A percentile compares a stretch with the other conserved stretches of the same genome.
phyloP scores from a whole-genome alignment of 164 flowering plant species.

The Magnolia kwangsiensis region DNA sequence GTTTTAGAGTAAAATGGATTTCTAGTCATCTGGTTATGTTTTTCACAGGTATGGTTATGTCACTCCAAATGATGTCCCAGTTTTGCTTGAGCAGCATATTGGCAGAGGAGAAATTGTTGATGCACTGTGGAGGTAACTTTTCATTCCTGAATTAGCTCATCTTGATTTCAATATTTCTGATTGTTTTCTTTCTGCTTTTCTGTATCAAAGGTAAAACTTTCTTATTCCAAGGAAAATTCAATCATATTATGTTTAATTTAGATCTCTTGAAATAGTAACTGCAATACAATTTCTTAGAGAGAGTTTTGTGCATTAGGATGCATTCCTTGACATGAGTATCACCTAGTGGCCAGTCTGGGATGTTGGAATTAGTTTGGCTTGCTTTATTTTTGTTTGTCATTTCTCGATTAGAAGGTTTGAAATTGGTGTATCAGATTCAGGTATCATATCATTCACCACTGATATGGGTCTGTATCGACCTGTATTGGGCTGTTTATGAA shows the following conservation, averaged over 20 bases:
- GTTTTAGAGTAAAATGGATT: background rate
- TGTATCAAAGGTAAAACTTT: too few species aligned
- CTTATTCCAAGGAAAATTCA: too few species aligned
- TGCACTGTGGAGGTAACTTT: constrained; percentile 67
- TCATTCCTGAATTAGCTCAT: background rate
- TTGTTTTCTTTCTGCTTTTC: background rate
- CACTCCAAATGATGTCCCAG: constrained; percentile 74
- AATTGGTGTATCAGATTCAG: background rate
- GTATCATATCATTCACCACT: too few species aligned
- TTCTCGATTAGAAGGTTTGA: background rate
- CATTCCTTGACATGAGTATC: too few species aligned
- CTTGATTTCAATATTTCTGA: background rate
- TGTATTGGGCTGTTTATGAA: too few species aligned
- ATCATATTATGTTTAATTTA: too few species aligned
- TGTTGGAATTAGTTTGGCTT: background rate
- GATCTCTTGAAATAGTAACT: too few species aligned
- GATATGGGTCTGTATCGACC: too few species aligned
- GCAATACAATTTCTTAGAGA: too few species aligned
- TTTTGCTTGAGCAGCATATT: constrained; percentile 79
- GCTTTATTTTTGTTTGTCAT: too few species aligned
- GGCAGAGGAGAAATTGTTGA: constrained; percentile 71
- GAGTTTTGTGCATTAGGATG: too few species aligned
- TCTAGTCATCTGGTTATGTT: background rate
- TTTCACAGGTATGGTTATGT: constrained; percentile 88
- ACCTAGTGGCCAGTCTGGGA: too few species aligned